Conservation (phyloP, 495 filamentous ascomycete species). For the Letharia lupina region DNA sequence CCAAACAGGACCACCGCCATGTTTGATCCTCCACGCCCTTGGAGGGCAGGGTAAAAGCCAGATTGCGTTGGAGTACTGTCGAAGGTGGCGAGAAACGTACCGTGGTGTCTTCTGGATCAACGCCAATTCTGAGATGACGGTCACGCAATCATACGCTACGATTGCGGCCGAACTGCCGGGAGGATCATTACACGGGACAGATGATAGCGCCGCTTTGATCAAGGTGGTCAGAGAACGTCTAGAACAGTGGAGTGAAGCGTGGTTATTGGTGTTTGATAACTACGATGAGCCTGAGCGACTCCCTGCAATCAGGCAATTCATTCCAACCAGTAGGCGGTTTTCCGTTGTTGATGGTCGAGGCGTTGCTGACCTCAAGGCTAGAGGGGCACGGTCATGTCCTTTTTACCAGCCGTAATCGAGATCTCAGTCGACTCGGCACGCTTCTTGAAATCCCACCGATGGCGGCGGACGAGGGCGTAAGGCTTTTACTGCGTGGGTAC, state of each 20-base stretch:
- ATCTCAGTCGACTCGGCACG: background rate
- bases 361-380: background rate
- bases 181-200: background rate
- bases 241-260: background rate
- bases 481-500: background rate
- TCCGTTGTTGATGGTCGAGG: background rate
- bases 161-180: background rate
- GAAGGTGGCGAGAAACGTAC: background rate
- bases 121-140: background rate
- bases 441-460: background rate
- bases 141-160: background rate
- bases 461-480: background rate
- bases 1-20: background rate
- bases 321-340: background rate
- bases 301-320: background rate
- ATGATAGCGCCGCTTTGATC: background rate
- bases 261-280: constrained; percentile 3
- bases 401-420: background rate
- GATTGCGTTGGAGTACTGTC: background rate
- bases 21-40: background rate
- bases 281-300: background rate
- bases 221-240: background rate
- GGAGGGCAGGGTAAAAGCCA: background rate
- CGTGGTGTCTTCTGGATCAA: background rate
- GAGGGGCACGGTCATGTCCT: background rate